Evolutionary conservation across 1,284 basidiomycete genomes (phyloP).

Genomic region (Meripilus lineatus): DNA sequence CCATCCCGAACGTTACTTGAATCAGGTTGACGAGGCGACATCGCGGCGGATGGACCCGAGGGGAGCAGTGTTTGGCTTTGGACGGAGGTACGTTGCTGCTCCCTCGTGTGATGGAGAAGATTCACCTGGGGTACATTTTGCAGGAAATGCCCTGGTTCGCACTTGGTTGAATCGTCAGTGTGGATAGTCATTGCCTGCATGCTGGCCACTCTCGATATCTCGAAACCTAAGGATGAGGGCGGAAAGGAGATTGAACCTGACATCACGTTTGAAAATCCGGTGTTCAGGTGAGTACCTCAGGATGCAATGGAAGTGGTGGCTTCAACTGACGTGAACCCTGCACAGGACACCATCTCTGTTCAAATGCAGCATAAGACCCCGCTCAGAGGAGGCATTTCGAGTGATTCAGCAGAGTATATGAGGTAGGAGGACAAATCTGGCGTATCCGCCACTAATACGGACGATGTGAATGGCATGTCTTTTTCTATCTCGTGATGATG

Average conservation of each 20-base stretch:
- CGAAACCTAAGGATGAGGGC: slow-evolving; percentile 21
- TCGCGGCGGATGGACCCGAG: slow-evolving; percentile 17
- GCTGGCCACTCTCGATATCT: slow-evolving; percentile 38
- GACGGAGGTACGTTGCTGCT: slow-evolving; percentile 13
- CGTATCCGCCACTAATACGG: too few relatives aligned
- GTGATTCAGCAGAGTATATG: too few relatives aligned
- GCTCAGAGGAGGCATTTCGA: too few relatives aligned
- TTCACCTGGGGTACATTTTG: slow-evolving; percentile 45
- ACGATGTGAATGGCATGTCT: too few relatives aligned
- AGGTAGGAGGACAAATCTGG: too few relatives aligned
- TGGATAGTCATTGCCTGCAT: slow-evolving; percentile 39
- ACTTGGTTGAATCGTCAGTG: slow-evolving; percentile 38
- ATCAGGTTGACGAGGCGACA: too few relatives aligned
- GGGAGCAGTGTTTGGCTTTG: slow-evolving; percentile 22
- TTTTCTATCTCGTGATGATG: too few relatives aligned
- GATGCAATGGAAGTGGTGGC: too few relatives aligned
- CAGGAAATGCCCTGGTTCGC: slow-evolving; percentile 41
- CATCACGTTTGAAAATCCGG: slow-evolving; percentile 8
- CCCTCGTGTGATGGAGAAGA: slow-evolving; percentile 31
- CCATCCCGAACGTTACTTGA: slow-evolving; percentile 22
- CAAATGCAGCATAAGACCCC: too few relatives aligned
- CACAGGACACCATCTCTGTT: too few relatives aligned
- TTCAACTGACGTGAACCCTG: too few relatives aligned
- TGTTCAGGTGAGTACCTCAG: too few relatives aligned
- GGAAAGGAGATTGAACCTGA: slow-evolving; percentile 24